Evolutionary conservation across 1,139 yeast species (phyloP), one percentile per base, ranked within the genome.

Genomic region (Debaryomyces udenii): DNA sequence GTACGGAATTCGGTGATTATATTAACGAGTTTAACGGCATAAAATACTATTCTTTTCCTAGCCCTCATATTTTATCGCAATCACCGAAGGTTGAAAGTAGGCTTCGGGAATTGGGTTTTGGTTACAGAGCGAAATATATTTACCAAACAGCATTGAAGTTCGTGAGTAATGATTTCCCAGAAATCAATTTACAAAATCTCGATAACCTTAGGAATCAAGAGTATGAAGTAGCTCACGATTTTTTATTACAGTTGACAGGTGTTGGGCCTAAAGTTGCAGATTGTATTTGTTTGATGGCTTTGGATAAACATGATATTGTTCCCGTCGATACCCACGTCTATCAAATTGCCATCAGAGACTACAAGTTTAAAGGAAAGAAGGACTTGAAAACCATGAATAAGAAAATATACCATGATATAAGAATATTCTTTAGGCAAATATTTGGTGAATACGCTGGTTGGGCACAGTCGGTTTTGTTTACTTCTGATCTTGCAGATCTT

Each of bases 221-320:
- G 3, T 82, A 83, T 50, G 75, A 74, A 38, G 77, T 75, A 6
- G 83, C 88, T 1, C 86, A 86, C 47, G 77, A 78, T 13, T 82
- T 78, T 45, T 65, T 94, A 34, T 66, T 86, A 46, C 75, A 78
- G 48, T 83, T 86, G 48, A 74, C 78, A 3, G 99, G 99, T 0
- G 97, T 94, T 0, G 99, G 99, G 0, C 98, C 99, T 1, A 93
- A 93, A 63, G 99, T 93, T 1, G 97, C 99, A 0, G 99, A 94
- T 55, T 93, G 99, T 60, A 49, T 71, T 14, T 85, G 96, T 50
- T 68, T 93, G 30, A 91, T 93, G 97, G 86, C 96, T 1, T 68
- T 94, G 39, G 94, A 86, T 53, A 86, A 90, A 64, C 90, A 86
- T 53, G 89, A 85, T 43, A 78, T 89, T 10, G 96, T 93, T 1